Evolutionary conservation across 768 basidiomycete species (phyloP).

Genomic region (Cystofilobasidium bisporidii): DNA sequence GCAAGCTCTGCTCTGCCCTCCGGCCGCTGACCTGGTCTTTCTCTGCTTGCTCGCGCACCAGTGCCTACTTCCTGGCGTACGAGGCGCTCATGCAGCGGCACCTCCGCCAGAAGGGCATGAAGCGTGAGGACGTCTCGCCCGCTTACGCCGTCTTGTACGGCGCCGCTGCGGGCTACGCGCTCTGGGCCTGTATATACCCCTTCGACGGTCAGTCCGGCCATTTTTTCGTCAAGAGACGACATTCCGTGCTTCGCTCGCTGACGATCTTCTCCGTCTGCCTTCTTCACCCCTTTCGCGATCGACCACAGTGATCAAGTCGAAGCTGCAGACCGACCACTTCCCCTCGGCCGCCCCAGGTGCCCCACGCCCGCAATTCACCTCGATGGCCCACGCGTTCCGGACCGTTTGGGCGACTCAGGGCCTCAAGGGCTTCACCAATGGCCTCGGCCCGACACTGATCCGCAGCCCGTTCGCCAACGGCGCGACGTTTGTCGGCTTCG

Average conservation of each 20-base stretch:
- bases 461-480: conserved; percentile 80
- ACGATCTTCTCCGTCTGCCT: not conserved
- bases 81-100: conserved; percentile 84
- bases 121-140: conserved; percentile 65
- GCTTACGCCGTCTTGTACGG: conserved; percentile 75
- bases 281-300: conserved; percentile 24
- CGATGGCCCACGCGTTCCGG: conserved; percentile 69
- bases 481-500: conserved; percentile 91
- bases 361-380: conserved; percentile 56
- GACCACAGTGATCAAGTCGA: conserved; percentile 75
- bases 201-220: conserved; percentile 15
- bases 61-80: conserved; percentile 74
- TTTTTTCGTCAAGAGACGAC: not conserved
- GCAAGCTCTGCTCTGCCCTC: too few species aligned
- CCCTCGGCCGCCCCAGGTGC: conserved; percentile 48
- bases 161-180: conserved; percentile 83
- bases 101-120: conserved; percentile 44
- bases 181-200: conserved; percentile 33
- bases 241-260: not conserved
- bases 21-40: not conserved
- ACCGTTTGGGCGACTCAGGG: conserved; percentile 79
- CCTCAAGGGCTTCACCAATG: conserved; percentile 73
- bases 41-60: conserved; percentile 37
- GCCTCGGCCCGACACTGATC: conserved; percentile 84
- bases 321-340: conserved; percentile 92